phyloP scores from a whole-genome alignment of 768 basidiomycete species.

The Filobasidium wieringae region DNA sequence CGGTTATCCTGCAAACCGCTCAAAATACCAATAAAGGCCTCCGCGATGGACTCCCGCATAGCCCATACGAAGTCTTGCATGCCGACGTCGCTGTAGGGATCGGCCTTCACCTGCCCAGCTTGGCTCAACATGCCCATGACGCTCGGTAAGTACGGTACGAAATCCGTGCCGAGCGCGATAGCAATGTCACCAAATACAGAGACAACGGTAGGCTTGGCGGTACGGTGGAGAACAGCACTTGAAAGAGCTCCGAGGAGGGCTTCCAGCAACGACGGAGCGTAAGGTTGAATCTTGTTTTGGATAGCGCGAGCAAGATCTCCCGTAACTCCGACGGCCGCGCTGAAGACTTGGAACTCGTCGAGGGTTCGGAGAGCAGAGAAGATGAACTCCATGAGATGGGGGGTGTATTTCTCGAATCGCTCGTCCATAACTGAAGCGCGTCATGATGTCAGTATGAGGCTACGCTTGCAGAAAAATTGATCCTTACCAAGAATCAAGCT shows the following conservation, averaged over 20 bases:
- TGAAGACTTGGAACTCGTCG: slow-evolving; percentile 92
- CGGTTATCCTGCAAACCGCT: slow-evolving; percentile 76
- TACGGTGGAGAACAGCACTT: slow-evolving; percentile 76
- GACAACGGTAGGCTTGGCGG: slow-evolving; percentile 92
- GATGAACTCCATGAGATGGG: slow-evolving; percentile 72
- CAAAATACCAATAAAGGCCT: slow-evolving; percentile 91
- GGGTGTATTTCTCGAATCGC: slow-evolving; percentile 69
- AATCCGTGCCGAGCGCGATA: slow-evolving; percentile 70
- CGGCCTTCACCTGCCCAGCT: slow-evolving; percentile 75
- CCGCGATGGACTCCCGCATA: slow-evolving; percentile 86
- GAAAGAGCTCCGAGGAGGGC: slow-evolving; percentile 82
- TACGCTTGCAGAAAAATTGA: slow-evolving; percentile 12
- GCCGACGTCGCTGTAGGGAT: slow-evolving; percentile 45
- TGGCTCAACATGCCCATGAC: slow-evolving; percentile 84
- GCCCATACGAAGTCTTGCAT: slow-evolving; percentile 82
- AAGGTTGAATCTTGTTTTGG: slow-evolving; percentile 68
- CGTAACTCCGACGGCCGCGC: slow-evolving; percentile 87
- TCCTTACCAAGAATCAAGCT: slow-evolving; percentile 60
- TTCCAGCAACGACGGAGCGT: slow-evolving; percentile 79
- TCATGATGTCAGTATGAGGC: slow-evolving; percentile 27
- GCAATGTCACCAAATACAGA: slow-evolving; percentile 96
- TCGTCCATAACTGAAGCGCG: slow-evolving; percentile 13
- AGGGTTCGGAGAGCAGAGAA: slow-evolving; percentile 79
- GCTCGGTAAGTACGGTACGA: slow-evolving; percentile 78
- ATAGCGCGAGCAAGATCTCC: slow-evolving; percentile 94